These are phyloP conservation scores for Epichloe sylvatica DNA, from an alignment of 2,329 filamentous ascomycete species.

Conservation along the genomic window DNA sequence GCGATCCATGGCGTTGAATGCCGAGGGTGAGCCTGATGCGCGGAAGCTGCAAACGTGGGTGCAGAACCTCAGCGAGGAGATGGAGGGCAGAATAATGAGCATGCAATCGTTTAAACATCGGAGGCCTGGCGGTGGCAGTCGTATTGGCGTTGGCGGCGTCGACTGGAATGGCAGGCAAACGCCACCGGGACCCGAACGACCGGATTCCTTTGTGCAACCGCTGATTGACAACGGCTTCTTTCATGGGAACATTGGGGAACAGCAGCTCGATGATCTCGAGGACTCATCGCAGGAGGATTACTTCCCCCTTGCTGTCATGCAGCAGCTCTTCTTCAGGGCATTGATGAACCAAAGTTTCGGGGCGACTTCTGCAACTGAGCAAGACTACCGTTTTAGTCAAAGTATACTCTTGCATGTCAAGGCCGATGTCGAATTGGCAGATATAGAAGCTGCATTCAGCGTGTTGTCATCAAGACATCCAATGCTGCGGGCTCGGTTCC, in stretches of 20 bases:
- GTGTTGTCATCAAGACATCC: slow-evolving; percentile 35
- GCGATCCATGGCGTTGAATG: slow-evolving; percentile 30
- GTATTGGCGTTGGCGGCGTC: not conserved
- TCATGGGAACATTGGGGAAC: not conserved
- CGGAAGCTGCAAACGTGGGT: slow-evolving; percentile 38
- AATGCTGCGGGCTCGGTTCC: slow-evolving; percentile 37
- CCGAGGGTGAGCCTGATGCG: slow-evolving; percentile 25
- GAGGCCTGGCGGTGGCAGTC: not conserved
- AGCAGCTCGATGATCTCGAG: not conserved
- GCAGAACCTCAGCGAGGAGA: slow-evolving; percentile 35
- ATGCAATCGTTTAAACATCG: slow-evolving; percentile 30
- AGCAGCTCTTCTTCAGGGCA: slow-evolving; percentile 38
- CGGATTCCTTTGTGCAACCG: slow-evolving; percentile 5
- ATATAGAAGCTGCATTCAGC: slow-evolving; percentile 34
- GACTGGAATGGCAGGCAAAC: slow-evolving; percentile 14
- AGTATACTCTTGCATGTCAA: slow-evolving; percentile 34
- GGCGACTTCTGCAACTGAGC: slow-evolving; percentile 16
- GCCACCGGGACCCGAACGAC: not conserved
- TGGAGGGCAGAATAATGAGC: slow-evolving; percentile 31
- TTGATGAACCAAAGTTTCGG: slow-evolving; percentile 24
- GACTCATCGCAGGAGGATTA: slow-evolving; percentile 17
- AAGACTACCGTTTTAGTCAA: slow-evolving; percentile 35
- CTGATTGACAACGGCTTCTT: not conserved
- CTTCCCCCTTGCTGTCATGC: slow-evolving; percentile 39
- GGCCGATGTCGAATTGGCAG: slow-evolving; percentile 25